Evolutionary conservation across 1,284 basidiomycete genomes (phyloP).

Genomic region (Xerocomus minutiporus): DNA sequence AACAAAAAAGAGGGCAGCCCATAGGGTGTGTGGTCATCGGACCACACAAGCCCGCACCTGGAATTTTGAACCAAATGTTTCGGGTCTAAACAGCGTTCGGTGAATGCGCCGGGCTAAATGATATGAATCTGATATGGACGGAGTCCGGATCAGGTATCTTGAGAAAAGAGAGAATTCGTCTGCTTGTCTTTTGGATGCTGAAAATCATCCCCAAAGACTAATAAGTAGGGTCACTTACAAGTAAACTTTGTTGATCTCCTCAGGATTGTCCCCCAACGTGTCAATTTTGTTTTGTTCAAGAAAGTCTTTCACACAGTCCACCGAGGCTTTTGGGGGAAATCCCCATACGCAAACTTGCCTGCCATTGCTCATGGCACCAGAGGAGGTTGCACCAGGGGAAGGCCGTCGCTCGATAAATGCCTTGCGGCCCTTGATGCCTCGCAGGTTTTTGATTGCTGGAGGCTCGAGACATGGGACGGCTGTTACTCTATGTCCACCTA

Average conservation of each 20-base stretch:
- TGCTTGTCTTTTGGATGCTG: slow-evolving; percentile 31
- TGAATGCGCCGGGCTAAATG: slow-evolving; percentile 60
- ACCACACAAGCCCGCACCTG: slow-evolving; percentile 55
- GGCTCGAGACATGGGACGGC: slow-evolving; percentile 21
- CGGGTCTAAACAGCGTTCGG: slow-evolving; percentile 46
- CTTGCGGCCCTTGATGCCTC: slow-evolving; percentile 41
- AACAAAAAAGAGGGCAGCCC: background rate
- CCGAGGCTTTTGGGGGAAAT: slow-evolving; percentile 46
- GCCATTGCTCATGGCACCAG: slow-evolving; percentile 47
- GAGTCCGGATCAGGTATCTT: slow-evolving; percentile 50
- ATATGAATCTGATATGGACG: slow-evolving; percentile 60
- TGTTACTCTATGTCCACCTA: slow-evolving; percentile 38
- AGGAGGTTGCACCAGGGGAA: slow-evolving; percentile 40
- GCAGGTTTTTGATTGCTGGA: slow-evolving; percentile 27
- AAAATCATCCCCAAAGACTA: background rate
- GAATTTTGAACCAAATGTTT: slow-evolving; percentile 38
- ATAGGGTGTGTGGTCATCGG: slow-evolving; percentile 38
- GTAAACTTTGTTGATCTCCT: slow-evolving; percentile 48
- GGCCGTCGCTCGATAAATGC: slow-evolving; percentile 39
- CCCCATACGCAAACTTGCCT: slow-evolving; percentile 58
- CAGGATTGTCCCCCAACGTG: slow-evolving; percentile 33
- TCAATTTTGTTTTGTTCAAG: slow-evolving; percentile 46
- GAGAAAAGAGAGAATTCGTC: slow-evolving; percentile 42
- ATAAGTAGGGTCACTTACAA: slow-evolving; percentile 38
- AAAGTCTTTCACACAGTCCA: slow-evolving; percentile 36